These are phyloP conservation scores for Calonectria ilicicola DNA, from an alignment of 2,329 filamentous ascomycete genomes.

Conservation along the genomic window DNA sequence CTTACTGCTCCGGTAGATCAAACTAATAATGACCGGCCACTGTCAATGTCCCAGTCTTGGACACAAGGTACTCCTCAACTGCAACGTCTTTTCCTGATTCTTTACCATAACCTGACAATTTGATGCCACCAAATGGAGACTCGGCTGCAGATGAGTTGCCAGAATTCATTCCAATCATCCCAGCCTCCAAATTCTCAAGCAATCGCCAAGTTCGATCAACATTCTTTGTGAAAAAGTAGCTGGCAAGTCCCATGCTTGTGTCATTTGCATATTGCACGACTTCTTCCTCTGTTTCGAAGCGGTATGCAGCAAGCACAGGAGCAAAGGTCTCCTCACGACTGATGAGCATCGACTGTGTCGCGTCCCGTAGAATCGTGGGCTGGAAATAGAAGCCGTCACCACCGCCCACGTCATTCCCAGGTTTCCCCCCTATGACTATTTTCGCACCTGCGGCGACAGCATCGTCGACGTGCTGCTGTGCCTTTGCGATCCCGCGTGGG, in stretches of 20 bases:
- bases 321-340: conserved; percentile 32
- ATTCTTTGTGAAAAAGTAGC: conserved; percentile 32
- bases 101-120: conserved; percentile 33
- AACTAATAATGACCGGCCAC: not conserved
- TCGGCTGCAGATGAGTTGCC: conserved; percentile 49
- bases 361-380: conserved; percentile 29
- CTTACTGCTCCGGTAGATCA: not conserved
- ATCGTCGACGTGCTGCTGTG: conserved; percentile 24
- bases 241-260: conserved; percentile 28
- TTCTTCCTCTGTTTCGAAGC: conserved; percentile 32
- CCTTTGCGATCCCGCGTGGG: conserved; percentile 16
- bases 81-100: conserved; percentile 56
- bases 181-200: conserved; percentile 33
- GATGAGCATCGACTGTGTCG: conserved; percentile 9
- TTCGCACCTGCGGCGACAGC: conserved; percentile 22
- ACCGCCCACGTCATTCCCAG: not conserved
- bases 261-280: conserved; percentile 27
- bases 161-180: conserved; percentile 34
- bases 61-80: conserved; percentile 56
- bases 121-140: conserved; percentile 46
- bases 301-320: conserved; percentile 26
- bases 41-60: conserved; percentile 42
- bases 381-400: conserved; percentile 29
- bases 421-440: conserved; percentile 11
- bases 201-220: conserved; percentile 21